Evolutionary conservation across 139 green algal species (phyloP).

Genomic region (Yamagishiella unicocca): DNA sequence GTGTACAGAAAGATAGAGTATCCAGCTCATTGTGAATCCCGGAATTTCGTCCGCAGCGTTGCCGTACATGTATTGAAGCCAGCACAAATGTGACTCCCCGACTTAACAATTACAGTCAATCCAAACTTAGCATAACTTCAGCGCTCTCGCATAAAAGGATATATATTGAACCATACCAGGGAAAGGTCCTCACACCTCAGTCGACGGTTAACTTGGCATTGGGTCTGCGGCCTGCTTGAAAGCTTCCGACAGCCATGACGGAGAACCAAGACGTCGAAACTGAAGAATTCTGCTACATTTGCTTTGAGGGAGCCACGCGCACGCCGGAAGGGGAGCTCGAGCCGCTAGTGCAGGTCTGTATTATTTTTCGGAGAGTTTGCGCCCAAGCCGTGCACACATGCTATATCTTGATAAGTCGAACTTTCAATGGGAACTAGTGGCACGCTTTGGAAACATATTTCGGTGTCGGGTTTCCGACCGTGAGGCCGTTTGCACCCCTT

Average conservation of each 20-base stretch:
- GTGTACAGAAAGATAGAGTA: too few relatives aligned
- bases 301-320: conserved; percentile 7
- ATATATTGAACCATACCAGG: background rate
- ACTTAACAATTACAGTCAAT: background rate
- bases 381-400: too few relatives aligned
- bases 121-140: background rate
- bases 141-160: background rate
- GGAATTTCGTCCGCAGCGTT: too few relatives aligned
- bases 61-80: background rate
- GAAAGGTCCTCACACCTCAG: too few relatives aligned
- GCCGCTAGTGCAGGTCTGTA: conserved; percentile 16
- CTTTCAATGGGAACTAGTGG: too few relatives aligned
- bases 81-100: background rate
- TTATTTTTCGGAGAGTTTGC: too few relatives aligned
- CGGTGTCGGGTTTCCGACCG: too few relatives aligned
- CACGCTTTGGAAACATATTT: too few relatives aligned
- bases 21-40: too few relatives aligned
- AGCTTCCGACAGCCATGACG: background rate
- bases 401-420: too few relatives aligned
- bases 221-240: background rate
- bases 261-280: background rate
- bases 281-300: conserved; percentile 56
- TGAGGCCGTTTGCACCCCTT: too few relatives aligned
- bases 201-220: background rate
- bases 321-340: background rate